Base-by-base conservation (phyloP, 805 yeast species). In the Gaillardinia entomophila region DNA sequence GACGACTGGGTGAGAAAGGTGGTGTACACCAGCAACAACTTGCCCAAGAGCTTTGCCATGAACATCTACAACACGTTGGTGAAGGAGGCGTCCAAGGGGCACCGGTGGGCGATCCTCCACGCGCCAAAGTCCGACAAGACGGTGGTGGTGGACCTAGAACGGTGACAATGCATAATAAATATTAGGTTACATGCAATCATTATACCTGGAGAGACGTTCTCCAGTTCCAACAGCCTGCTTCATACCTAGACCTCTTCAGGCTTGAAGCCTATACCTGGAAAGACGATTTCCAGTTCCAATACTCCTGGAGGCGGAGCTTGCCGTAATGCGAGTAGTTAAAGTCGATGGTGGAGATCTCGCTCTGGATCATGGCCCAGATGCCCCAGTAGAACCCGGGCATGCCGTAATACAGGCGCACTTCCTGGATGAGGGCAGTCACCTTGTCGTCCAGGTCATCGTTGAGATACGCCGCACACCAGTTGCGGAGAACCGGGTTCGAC, bases 341-440 rank as follows among this genome's bases (percentile, higher is more conserved):
- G 43, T 83, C 90, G 29, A 82, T 82, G 18, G 74, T 68, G 2
- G 87, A 79, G 15, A 79, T 73, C 34, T 70, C 70, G 38, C 81
- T 68, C 54, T 82, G 92, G 33, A 83, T 82, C 38, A 78, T 79
- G 2, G 88, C 77, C 92, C 92, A 82, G 7, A 83, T 69, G 1
- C 90, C 89, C 92, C 92, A 82, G 51, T 80, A 82, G 47, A 82
- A 79, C 1, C 90, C 92, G 0, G 92, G 92, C 57, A 82, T 57
- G 0, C 92, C 92, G 61, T 80, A 83, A 62, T 73, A 81, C 3
- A 68, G 51, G 11, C 62, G 54, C 15, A 83, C 68, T 49, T 82
- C 89, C 10, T 60, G 53, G 14, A 82, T 71, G 19, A 82, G 55
- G 1, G 38, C 41, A 33, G 66, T 66, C 4, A 79, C 57, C 16